A percentile compares a stretch with the other conserved stretches of the same genome.
These are phyloP conservation scores for Nitzschia inconspicua DNA, from an alignment of 108 stramenopile genomes.

Conservation along the genomic window DNA sequence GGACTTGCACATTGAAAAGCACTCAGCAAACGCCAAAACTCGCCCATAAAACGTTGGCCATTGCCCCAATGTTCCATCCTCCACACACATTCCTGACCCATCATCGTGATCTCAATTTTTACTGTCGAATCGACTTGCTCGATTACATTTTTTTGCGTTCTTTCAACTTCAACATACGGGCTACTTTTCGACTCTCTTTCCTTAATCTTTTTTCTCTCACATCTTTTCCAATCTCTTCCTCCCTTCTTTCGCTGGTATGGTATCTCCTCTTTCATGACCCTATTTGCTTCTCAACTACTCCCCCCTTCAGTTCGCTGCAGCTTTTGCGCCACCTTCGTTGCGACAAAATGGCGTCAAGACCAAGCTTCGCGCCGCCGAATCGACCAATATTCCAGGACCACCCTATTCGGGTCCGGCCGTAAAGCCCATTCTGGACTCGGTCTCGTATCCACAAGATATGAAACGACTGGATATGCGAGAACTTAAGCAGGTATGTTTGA, in stretches of 20 bases:
- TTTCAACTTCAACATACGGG: slow-evolving; percentile 38
- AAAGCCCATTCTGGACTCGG: slow-evolving; percentile 89
- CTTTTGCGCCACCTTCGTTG: slow-evolving; percentile 1
- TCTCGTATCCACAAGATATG: slow-evolving; percentile 85
- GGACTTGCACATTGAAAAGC: no score
- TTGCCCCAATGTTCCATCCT: no score
- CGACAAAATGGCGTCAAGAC: background rate
- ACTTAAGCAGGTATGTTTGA: slow-evolving; percentile 71
- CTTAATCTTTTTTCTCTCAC: background rate
- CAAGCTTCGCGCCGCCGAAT: slow-evolving; percentile 5
- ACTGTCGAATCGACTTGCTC: slow-evolving; percentile 7
- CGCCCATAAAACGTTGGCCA: no score
- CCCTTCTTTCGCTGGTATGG: background rate
- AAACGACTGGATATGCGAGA: slow-evolving; percentile 81
- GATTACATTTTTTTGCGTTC: slow-evolving; percentile 5
- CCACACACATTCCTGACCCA: no score
- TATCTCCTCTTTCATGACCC: background rate
- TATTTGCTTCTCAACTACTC: background rate
- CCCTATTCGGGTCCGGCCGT: slow-evolving; percentile 80
- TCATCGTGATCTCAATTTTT: no score
- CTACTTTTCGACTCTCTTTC: slow-evolving; percentile 11
- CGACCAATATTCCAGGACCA: slow-evolving; percentile 46
- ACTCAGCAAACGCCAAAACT: no score
- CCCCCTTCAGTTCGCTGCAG: background rate
- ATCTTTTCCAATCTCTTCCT: background rate